These are phyloP conservation scores for Gossypium davidsonii DNA, from an alignment of 441 rosid genomes.

Conservation along the genomic window DNA sequence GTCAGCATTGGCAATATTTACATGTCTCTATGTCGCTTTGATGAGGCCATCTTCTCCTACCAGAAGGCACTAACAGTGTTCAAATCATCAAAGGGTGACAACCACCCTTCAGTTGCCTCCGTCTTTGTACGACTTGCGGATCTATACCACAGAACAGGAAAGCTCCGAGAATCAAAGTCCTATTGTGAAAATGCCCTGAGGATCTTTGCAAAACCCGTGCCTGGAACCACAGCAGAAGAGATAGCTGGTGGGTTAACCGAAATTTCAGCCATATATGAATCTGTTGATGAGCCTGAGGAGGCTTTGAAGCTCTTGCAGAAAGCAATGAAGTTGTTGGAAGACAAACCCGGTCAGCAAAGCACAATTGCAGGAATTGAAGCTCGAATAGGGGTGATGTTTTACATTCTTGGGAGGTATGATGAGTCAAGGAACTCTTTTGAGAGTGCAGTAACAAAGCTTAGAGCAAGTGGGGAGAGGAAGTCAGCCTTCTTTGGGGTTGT, in stretches of 20 bases:
- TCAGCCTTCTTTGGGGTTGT: constrained; percentile 93
- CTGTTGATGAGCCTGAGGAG: constrained; percentile 92
- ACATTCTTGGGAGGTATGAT: constrained; percentile 76
- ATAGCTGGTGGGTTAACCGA: constrained; percentile 85
- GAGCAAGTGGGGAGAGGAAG: constrained; percentile 82
- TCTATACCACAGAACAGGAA: constrained; percentile 86
- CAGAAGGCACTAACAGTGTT: constrained; percentile 97
- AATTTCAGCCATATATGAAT: constrained; percentile 87
- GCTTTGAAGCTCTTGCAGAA: constrained; percentile 85
- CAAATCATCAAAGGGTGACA: constrained; percentile 89
- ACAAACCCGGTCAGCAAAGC: constrained; percentile 93
- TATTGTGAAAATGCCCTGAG: constrained; percentile 90
- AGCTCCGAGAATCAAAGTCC: constrained; percentile 87
- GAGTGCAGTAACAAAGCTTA: constrained; percentile 70
- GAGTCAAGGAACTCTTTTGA: constrained; percentile 80
- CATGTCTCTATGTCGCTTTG: constrained; percentile 81
- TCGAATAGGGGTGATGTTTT: constrained; percentile 92
- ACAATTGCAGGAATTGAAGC: constrained; percentile 93
- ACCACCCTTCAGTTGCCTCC: constrained; percentile 86
- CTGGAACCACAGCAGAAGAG: constrained; percentile 92
- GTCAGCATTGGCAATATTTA: constrained; percentile 91
- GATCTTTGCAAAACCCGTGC: constrained; percentile 85
- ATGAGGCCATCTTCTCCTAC: constrained; percentile 93
- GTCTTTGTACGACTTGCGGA: constrained; percentile 93
- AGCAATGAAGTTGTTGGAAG: constrained; percentile 87